A percentile compares a stretch with the other conserved stretches of the same genome.
These are phyloP conservation scores for Scedosporium aurantiacum DNA, from an alignment of 2,329 filamentous ascomycete genomes.

Conservation along the genomic window DNA sequence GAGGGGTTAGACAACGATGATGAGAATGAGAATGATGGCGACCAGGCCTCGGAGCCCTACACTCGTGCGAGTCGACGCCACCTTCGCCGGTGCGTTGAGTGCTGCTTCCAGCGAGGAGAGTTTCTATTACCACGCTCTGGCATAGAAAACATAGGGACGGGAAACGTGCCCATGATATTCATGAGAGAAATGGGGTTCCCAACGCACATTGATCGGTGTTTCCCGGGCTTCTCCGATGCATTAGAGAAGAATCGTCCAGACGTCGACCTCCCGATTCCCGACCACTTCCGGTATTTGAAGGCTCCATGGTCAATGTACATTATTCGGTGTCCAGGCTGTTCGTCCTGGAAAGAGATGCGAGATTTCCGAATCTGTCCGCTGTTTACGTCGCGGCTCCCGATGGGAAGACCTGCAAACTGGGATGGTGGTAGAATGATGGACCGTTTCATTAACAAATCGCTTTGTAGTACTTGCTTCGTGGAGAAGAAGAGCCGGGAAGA, in stretches of 20 bases:
- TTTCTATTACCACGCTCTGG: not conserved
- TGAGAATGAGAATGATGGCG: not conserved
- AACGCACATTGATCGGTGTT: not conserved
- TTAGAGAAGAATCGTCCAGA: not conserved
- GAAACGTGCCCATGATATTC: not conserved
- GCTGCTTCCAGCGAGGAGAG: not conserved
- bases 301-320: not conserved
- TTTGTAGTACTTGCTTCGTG: constrained; percentile 1
- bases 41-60: not conserved
- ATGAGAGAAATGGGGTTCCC: not conserved
- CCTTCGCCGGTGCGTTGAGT: constrained; percentile 1
- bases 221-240: not conserved
- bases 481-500: not conserved
- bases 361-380: not conserved
- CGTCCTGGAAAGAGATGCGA: constrained; percentile 4
- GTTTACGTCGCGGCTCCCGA: not conserved
- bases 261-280: not conserved
- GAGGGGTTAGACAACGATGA: not conserved
- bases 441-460: not conserved
- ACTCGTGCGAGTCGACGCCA: not conserved
- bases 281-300: not conserved
- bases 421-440: not conserved
- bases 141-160: not conserved
- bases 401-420: not conserved
- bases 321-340: constrained; percentile 3